These are phyloP conservation scores for Nigrograna mackinnonii DNA, from an alignment of 2,329 filamentous ascomycete species.

Conservation along the genomic window DNA sequence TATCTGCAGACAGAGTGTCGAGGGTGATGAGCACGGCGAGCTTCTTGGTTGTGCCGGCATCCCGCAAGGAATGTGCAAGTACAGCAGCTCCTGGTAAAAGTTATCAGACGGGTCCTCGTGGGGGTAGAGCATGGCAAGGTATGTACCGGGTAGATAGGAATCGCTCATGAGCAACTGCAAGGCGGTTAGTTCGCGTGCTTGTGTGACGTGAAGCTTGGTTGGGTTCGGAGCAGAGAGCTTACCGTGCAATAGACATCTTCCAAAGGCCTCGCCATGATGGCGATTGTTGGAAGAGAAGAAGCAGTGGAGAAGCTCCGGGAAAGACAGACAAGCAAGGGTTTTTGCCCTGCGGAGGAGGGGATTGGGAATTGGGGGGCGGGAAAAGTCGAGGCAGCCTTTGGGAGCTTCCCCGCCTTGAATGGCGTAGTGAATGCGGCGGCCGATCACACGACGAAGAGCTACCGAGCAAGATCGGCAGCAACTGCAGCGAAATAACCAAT, in stretches of 20 bases:
- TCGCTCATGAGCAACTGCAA: constrained; percentile 87
- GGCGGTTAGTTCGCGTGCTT: constrained; percentile 26
- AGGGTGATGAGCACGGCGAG: constrained; percentile 82
- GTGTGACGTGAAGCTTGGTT: constrained; percentile 8
- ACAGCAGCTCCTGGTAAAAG: constrained; percentile 76
- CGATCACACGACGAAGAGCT: constrained; percentile 14
- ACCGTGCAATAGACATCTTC: constrained; percentile 71
- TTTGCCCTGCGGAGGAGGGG: too few relatives aligned
- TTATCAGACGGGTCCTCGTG: constrained; percentile 9
- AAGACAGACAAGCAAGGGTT: neutral
- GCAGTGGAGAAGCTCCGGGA: neutral
- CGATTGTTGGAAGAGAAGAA: constrained; percentile 5
- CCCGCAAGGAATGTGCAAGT: constrained; percentile 89
- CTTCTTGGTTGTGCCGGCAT: constrained; percentile 85
- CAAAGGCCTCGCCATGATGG: constrained; percentile 38
- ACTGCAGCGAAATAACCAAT: too few relatives aligned
- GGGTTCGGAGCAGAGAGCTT: constrained; percentile 32
- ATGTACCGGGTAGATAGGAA: constrained; percentile 83
- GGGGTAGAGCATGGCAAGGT: constrained; percentile 3
- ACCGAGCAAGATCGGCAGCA: too few relatives aligned
- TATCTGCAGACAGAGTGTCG: constrained; percentile 75
- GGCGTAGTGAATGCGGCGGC: constrained; percentile 10
- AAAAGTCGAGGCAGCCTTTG: neutral
- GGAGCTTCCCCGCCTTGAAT: constrained; percentile 10
- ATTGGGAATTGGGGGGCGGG: too few relatives aligned